Conservation (phyloP, 2,329 filamentous ascomycete species). For the Beauveria brongniartii region DNA sequence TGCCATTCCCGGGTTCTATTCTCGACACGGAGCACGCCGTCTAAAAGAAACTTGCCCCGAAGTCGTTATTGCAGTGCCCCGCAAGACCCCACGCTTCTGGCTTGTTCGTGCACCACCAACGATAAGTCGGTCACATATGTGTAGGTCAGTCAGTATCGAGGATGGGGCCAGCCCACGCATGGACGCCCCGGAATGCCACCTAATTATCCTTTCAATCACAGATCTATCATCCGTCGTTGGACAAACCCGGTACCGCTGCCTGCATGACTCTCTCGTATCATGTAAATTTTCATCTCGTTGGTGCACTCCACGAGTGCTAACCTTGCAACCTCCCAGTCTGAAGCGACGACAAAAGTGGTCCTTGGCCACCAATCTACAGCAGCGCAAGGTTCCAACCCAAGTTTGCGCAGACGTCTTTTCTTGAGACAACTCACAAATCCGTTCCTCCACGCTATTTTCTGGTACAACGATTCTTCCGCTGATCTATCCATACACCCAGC, state of each 20-base stretch:
- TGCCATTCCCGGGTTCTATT: neutral
- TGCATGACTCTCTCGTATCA: constrained; percentile 1
- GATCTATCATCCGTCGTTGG: constrained; percentile 2
- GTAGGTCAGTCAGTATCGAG: constrained; percentile 7
- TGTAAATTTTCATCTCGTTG: neutral
- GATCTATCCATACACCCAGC: neutral
- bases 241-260: neutral
- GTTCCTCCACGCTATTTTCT: neutral
- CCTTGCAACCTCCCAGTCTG: constrained; percentile 2
- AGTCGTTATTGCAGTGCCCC: constrained; percentile 5
- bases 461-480: neutral
- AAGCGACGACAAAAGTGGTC: constrained; percentile 8
- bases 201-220: constrained; percentile 7
- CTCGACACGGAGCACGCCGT: constrained; percentile 1
- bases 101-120: constrained; percentile 3
- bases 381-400: neutral
- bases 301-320: constrained; percentile 9
- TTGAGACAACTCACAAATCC: constrained; percentile 6
- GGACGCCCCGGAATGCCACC: constrained; percentile 6
- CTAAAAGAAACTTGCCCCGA: constrained; percentile 1
- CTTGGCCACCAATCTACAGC: constrained; percentile 1
- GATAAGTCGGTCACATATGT: constrained; percentile 2
- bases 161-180: constrained; percentile 5
- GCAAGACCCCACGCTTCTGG: constrained; percentile 4
- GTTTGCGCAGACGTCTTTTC: constrained; percentile 1